phyloP scores from a whole-genome alignment of 164 flowering plant species.

The Chimonanthus salicifolius region DNA sequence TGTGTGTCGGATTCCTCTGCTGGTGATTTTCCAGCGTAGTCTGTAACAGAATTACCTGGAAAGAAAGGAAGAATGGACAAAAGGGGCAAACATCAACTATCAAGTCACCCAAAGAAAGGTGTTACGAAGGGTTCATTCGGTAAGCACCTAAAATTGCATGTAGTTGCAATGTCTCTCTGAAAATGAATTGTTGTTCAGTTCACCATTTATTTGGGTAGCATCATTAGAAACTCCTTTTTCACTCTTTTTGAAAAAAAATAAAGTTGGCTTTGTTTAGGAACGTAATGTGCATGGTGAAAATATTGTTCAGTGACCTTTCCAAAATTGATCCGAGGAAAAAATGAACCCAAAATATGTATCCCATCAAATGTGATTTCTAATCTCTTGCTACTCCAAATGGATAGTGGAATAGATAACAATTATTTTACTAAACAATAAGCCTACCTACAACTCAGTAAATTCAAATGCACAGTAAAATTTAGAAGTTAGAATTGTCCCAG shows the following conservation, averaged over 20 bases:
- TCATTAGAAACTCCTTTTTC: too few species aligned
- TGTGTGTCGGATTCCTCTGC: conserved; percentile 19
- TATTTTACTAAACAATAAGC: neutral
- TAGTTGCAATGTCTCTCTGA: too few species aligned
- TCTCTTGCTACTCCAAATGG: neutral
- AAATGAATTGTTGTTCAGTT: too few species aligned
- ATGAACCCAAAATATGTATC: too few species aligned
- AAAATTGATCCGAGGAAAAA: too few species aligned
- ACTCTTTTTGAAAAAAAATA: too few species aligned
- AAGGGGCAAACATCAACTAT: neutral
- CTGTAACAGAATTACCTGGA: conserved; percentile 47
- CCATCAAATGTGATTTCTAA: neutral
- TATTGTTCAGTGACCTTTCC: too few species aligned
- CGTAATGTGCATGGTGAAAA: too few species aligned
- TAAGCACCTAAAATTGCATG: too few species aligned
- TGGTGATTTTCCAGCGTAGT: conserved; percentile 25
- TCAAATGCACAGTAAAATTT: neutral
- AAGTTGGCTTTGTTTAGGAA: too few species aligned
- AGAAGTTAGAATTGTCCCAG: neutral
- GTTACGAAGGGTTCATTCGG: too few species aligned
- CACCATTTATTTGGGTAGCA: too few species aligned
- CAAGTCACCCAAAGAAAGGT: neutral
- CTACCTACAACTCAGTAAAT: neutral
- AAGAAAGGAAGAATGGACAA: neutral
- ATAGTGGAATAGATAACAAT: neutral